phyloP scores from a whole-genome alignment of 208 protist species.

The Balamuthia mandrillaris region DNA sequence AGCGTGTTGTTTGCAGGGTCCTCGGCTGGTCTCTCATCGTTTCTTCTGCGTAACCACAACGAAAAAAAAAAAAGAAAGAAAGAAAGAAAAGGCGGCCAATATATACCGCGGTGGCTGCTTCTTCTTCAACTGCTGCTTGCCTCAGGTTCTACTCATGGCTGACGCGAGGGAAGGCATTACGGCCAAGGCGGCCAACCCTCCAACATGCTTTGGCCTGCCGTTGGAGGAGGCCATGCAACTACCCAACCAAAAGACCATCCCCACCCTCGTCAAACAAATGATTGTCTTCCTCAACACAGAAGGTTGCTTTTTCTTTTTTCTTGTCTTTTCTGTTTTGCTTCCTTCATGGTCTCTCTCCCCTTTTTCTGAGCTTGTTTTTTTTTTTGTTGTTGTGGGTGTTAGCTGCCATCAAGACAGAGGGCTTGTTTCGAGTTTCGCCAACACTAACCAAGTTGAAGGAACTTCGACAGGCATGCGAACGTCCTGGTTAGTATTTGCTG shows the following conservation, averaged over 20 bases:
- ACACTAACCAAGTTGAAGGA: neutral
- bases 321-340: neutral
- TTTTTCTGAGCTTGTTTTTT: neutral
- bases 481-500: neutral
- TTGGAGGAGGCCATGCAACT: neutral
- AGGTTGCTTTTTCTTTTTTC: neutral
- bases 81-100: too few species aligned
- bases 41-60: too few species aligned
- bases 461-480: neutral
- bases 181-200: too few species aligned
- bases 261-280: neutral
- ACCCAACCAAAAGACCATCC: neutral
- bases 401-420: neutral
- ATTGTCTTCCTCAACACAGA: neutral
- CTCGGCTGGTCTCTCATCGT: too few species aligned
- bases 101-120: too few species aligned
- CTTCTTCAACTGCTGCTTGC: too few species aligned
- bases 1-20: too few species aligned
- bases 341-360: neutral
- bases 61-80: too few species aligned
- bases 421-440: neutral
- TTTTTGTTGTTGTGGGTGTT: neutral
- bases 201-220: neutral
- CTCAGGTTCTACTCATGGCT: too few species aligned
- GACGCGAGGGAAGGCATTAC: too few species aligned